These are phyloP conservation scores for Chlamydomonas schloesseri DNA, from an alignment of 139 green algal genomes.

Conservation along the genomic window DNA sequence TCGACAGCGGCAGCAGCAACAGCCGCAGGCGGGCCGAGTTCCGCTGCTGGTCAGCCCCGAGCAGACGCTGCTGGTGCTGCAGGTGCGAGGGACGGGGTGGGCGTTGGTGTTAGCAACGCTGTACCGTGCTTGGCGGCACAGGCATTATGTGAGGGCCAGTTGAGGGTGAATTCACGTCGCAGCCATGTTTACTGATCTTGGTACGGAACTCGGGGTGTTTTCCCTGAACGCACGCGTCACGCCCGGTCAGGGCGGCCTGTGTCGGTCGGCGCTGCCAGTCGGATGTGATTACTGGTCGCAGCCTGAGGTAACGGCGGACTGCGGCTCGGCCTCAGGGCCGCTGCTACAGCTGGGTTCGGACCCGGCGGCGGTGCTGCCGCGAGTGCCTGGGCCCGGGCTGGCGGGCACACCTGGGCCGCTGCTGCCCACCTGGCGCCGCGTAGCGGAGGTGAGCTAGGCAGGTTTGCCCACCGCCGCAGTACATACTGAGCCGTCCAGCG, in stretches of 20 bases:
- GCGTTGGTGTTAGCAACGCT: neutral
- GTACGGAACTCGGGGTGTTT: no score
- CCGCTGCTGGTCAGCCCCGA: slow-evolving; percentile 16
- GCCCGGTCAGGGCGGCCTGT: slow-evolving; percentile 33
- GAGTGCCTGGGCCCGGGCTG: neutral
- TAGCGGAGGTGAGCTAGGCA: slow-evolving; percentile 52
- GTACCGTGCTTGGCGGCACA: no score
- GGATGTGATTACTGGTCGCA: neutral
- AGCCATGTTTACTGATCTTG: no score
- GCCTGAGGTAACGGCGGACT: neutral
- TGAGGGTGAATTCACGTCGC: no score
- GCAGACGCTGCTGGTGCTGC: slow-evolving; percentile 28
- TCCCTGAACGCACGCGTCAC: no score
- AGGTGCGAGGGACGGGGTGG: neutral
- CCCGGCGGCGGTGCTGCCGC: neutral
- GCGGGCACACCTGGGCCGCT: slow-evolving; percentile 50
- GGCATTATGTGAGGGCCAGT: no score
- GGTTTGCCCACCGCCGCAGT: no score
- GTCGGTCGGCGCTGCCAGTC: slow-evolving; percentile 16
- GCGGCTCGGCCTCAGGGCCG: neutral
- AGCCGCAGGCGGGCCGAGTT: neutral
- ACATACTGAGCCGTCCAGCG: no score
- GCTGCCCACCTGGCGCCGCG: slow-evolving; percentile 49
- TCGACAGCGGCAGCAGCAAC: neutral
- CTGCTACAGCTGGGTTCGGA: neutral